These are phyloP conservation scores for Juncus inflexus DNA, from an alignment of 176 grass and related monocot genomes.

Conservation along the genomic window DNA sequence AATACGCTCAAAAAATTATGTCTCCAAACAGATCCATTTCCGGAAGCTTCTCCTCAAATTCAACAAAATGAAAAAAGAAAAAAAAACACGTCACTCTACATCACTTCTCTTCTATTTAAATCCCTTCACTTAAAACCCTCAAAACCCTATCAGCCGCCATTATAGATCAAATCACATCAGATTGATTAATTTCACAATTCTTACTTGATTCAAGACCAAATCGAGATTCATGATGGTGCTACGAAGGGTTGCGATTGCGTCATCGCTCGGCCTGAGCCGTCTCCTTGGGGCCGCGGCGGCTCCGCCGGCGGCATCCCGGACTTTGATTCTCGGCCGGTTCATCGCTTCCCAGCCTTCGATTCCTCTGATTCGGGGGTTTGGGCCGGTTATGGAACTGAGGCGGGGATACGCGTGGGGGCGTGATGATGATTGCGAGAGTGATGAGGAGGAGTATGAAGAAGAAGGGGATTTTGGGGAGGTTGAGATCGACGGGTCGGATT, in stretches of 20 bases:
- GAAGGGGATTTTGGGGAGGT: neutral
- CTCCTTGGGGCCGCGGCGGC: neutral
- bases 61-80: too few relatives aligned
- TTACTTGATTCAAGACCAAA: neutral
- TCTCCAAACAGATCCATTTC: too few relatives aligned
- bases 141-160: slow-evolving; percentile 23
- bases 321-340: neutral
- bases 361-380: neutral
- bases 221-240: neutral
- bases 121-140: neutral
- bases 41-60: too few relatives aligned
- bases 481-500: neutral
- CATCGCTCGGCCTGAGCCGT: slow-evolving; percentile 15
- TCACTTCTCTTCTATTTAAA: neutral
- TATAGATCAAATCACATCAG: neutral
- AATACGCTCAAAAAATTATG: too few relatives aligned
- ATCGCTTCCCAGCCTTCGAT: neutral
- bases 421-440: neutral
- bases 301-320: neutral
- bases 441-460: neutral
- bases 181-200: too few relatives aligned
- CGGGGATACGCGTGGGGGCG: slow-evolving; percentile 19
- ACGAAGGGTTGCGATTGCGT: slow-evolving; percentile 19
- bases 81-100: too few relatives aligned
- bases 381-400: slow-evolving; percentile 8